phyloP scores from a whole-genome alignment of 495 filamentous ascomycete species.

The Cercophora samala region DNA sequence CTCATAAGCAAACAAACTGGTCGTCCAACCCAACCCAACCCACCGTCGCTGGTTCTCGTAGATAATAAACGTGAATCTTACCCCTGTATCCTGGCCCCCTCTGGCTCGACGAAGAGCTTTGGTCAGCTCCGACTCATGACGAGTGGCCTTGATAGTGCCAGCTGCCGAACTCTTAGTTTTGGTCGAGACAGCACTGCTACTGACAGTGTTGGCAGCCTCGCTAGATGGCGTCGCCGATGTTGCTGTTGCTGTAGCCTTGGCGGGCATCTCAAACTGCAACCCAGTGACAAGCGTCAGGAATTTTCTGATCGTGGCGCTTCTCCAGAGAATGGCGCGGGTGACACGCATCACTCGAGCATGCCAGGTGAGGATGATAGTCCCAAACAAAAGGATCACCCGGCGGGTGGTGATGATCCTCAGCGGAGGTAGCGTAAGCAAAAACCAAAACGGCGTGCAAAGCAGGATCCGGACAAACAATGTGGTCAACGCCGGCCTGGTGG shows the following conservation, averaged over 20 bases:
- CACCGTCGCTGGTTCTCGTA: conserved; percentile 97
- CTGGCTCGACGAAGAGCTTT: conserved; percentile 35
- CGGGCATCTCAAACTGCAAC: conserved; percentile 58
- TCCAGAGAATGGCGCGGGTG: conserved; percentile 84
- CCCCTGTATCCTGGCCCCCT: conserved; percentile 58
- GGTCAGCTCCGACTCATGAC: conserved; percentile 37
- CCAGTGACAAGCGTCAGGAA: conserved; percentile 70
- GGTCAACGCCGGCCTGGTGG: conserved; percentile 86
- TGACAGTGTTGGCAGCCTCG: neutral
- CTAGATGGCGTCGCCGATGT: neutral
- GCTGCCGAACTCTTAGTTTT: conserved; percentile 18
- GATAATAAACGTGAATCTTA: conserved; percentile 92
- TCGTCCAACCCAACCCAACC: conserved; percentile 94
- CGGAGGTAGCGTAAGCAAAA: conserved; percentile 74
- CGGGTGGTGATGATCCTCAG: conserved; percentile 82
- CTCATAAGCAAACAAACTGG: conserved; percentile 83
- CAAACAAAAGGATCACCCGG: conserved; percentile 71
- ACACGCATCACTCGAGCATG: conserved; percentile 86
- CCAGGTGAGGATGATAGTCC: conserved; percentile 83
- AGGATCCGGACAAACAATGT: conserved; percentile 86
- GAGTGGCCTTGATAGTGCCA: conserved; percentile 6
- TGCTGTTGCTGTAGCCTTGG: conserved; percentile 18
- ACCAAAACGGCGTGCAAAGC: conserved; percentile 83
- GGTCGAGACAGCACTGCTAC: conserved; percentile 13
- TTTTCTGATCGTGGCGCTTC: conserved; percentile 69